Evolutionary conservation across 805 yeast genomes (phyloP), one percentile per base, ranked within the genome.

Genomic region (Brettanomyces bruxellensis): DNA sequence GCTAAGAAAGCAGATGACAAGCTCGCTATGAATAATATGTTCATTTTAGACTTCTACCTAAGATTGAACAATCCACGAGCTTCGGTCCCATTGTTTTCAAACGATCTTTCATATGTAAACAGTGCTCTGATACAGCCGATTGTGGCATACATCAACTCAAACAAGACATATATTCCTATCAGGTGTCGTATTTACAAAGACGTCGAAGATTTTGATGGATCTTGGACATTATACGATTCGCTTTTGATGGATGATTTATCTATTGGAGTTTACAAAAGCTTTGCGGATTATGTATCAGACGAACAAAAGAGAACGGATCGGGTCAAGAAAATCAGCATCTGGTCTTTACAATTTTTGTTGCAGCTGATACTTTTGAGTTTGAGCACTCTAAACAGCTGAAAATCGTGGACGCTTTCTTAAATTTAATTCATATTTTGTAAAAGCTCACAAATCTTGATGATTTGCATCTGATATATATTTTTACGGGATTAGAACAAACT

Each of bases 141-240:
- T 60, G 96, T 93, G 24, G 97, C 90, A 1, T 93, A 91, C 63
- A 91, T 93, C 60, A 93, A 93, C 61, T 84, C 93, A 35, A 76
- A 86, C 49, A 86, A 86, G 57, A 88, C 98, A 0, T 86, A 83
- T 57, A 90, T 93, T 49, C 96, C 95, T 40, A 81, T 91, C 48
- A 73, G 80, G 50, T 87, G 95, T 58, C 78, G 88, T 4, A 80
- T 93, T 7, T 83, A 83, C 34, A 93, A 93, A 60, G 75, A 78
- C 40, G 65, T 89, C 23, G 69, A 72, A 25, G 99, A 93, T 58
- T 93, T 93, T 61, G 89, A 86, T 56, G 99, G 99, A 0, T 79
- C 95, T 6, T 93, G 99, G 99, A 91, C 99, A 1, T 72, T 88
- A 3, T 93, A 89, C 63, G 99, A 93, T 61, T 83, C 93, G 25